Conservation (phyloP, 306 rosid genomes). For the Dalbergia oliveri region DNA sequence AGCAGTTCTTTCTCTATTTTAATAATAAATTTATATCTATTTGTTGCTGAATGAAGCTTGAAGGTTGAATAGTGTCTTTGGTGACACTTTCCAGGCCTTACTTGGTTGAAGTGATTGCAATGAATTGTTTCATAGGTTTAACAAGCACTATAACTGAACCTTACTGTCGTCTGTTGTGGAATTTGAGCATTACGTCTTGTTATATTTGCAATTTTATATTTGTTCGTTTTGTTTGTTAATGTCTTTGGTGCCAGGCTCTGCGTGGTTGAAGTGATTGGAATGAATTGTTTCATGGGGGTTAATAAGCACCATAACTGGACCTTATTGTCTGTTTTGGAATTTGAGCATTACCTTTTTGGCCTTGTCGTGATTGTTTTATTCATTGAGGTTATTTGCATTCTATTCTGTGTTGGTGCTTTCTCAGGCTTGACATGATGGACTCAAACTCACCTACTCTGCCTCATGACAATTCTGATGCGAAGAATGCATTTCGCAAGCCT, state of each 20-base stretch:
- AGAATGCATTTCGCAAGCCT: slow-evolving; percentile 76
- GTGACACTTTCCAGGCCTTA: too few species aligned
- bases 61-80: too few species aligned
- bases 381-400: slow-evolving; percentile 23
- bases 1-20: too few species aligned
- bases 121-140: too few species aligned
- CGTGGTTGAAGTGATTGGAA: slow-evolving; percentile 22
- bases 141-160: too few species aligned
- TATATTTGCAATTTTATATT: too few species aligned
- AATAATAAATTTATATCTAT: too few species aligned
- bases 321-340: background rate
- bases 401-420: slow-evolving; percentile 36
- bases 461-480: slow-evolving; percentile 54
- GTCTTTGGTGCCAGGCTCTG: background rate
- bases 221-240: background rate
- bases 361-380: slow-evolving; percentile 10
- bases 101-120: too few species aligned
- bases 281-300: background rate
- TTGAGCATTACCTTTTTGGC: background rate
- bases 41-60: too few species aligned
- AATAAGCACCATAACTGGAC: background rate
- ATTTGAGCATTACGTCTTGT: too few species aligned
- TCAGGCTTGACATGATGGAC: slow-evolving; percentile 65
- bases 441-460: slow-evolving; percentile 47
- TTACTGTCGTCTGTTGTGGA: too few species aligned